These are phyloP conservation scores for Taphrina wiesneri DNA, from an alignment of 1,139 yeast genomes.

Conservation along the genomic window DNA sequence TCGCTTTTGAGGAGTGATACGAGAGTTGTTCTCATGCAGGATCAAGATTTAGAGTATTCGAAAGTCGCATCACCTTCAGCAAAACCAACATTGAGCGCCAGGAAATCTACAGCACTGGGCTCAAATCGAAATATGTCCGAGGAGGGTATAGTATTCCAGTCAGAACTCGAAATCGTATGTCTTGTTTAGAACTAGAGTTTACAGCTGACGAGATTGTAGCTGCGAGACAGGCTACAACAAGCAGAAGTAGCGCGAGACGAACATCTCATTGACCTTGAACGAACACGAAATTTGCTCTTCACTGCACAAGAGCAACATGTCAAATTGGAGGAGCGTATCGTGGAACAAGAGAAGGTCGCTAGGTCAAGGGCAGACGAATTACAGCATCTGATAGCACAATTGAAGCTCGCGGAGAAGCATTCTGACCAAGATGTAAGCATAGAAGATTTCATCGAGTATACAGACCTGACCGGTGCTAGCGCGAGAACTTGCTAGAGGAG, in stretches of 20 bases:
- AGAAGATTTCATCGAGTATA: background rate
- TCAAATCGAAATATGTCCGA: background rate
- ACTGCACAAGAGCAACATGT: background rate
- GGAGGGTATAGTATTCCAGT: too few species aligned
- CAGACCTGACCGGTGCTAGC: background rate
- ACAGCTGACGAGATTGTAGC: background rate
- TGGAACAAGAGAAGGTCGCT: background rate
- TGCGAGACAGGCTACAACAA: background rate
- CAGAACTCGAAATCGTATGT: background rate
- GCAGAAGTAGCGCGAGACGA: slow-evolving; percentile 6
- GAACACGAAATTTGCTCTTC: background rate
- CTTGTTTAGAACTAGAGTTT: background rate
- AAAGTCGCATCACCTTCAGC: background rate
- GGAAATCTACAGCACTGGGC: background rate
- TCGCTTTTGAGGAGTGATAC: too few species aligned
- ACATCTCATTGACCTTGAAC: background rate
- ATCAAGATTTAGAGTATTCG: background rate
- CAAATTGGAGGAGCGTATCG: background rate
- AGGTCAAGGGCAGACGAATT: background rate
- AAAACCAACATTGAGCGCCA: background rate
- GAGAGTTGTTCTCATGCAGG: too few species aligned
- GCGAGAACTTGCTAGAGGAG: background rate
- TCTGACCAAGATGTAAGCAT: background rate
- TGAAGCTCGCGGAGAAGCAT: background rate
- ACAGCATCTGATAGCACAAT: background rate